Base-by-base conservation (phyloP, 2,329 filamentous ascomycete genomes). In the Colletotrichum viniferum region DNA sequence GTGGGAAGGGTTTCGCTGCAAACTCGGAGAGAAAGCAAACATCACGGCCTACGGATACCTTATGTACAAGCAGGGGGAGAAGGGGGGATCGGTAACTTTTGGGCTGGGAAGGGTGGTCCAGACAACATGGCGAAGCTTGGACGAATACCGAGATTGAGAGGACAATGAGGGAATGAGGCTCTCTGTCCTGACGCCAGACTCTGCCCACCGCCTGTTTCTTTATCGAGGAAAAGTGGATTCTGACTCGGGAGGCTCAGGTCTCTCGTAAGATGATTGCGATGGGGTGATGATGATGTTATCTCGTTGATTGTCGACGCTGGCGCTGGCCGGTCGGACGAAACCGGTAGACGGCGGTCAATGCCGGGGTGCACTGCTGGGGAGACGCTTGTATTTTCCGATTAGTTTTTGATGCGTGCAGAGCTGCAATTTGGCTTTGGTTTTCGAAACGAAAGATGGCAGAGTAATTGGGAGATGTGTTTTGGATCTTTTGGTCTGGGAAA, bases 201-300 rank as follows among this genome's bases (percentile, higher is more conserved):
- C 43, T 48, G 67, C 69, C 63, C 43, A 68, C 62, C 73, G 69
- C 63, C 28, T 55, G 48, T 60, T 68, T 55, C 9, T 28, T 68
- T 60, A 64, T 16, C 48, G 43, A 26, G 10, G 16, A 16, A 67
- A 63, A 60, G 69, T 76, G 73, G 73, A 36, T 64, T 68, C 69
- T 76, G 73, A 74, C 52, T 71, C 72, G 72, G 43, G 24, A 69
- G 71, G 58, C 66, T 67, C 56, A 32, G 58, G 56, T 13, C 43
- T 13, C 43, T 69, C 73, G 73, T 73, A 69, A 76, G 73, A 76
- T 30, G 34, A 18, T 38, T 14, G 43, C 10, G 34, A 73, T 76
- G 73, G 64, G 43, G 64, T 73, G 73, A 76, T 76, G 69, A 72
- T 75, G 73, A 73, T 76, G 69, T 64, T 69, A 73, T 48, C 62